phyloP scores from a whole-genome alignment of 768 basidiomycete species.

The Hericium rajendrae region DNA sequence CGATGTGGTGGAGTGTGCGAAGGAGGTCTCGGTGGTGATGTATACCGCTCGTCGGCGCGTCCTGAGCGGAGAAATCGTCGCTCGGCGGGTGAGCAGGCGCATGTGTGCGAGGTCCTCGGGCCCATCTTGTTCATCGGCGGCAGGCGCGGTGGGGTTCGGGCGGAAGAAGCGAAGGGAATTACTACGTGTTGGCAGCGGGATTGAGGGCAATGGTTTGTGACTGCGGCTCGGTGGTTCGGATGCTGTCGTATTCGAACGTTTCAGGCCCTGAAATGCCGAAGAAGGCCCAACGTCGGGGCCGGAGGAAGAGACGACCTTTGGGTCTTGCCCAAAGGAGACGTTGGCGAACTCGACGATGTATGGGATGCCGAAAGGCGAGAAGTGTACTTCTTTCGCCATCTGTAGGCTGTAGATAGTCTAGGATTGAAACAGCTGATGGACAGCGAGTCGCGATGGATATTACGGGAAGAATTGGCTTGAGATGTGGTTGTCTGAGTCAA shows the following conservation, averaged over 20 bases:
- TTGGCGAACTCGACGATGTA: conserved; percentile 28
- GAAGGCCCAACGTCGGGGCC: background rate
- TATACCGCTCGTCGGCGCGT: background rate
- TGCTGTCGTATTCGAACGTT: conserved; percentile 10
- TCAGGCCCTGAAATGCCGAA: background rate
- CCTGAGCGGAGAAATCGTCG: background rate
- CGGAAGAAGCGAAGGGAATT: conserved; percentile 11
- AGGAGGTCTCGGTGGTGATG: background rate
- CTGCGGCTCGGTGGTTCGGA: conserved; percentile 4
- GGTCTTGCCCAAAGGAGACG: conserved; percentile 20
- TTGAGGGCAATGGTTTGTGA: conserved; percentile 9
- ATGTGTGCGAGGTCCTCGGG: background rate
- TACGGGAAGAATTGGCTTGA: background rate
- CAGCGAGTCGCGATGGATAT: no score
- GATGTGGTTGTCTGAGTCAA: background rate
- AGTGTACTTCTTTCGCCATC: conserved; percentile 18
- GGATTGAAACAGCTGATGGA: no score
- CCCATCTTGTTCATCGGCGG: background rate
- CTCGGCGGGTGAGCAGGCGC: conserved; percentile 5
- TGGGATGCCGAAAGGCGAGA: conserved; percentile 25
- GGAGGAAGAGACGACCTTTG: conserved; percentile 1
- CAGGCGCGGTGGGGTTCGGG: background rate
- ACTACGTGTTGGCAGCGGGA: conserved; percentile 9
- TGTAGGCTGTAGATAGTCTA: no score
- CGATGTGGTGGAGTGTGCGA: background rate